A percentile compares a stretch with the other conserved stretches of the same genome.
phyloP scores from a whole-genome alignment of 768 basidiomycete species.

The Neoboletus subvelutipes region DNA sequence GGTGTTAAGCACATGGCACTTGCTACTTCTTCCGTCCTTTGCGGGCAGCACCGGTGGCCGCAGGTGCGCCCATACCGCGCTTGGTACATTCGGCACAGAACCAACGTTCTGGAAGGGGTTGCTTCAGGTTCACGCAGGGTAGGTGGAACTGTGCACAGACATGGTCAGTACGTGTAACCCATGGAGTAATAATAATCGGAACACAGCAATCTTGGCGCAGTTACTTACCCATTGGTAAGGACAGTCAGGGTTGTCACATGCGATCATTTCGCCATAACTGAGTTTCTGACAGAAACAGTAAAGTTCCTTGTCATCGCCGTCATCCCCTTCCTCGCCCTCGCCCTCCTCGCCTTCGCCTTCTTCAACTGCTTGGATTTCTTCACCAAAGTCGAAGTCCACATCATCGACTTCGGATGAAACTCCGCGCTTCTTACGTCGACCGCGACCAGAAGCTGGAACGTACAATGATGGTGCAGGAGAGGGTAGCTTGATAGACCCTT shows the following conservation, averaged over 20 bases:
- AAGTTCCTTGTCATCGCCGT: slow-evolving; percentile 54
- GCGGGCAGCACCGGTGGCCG: slow-evolving; percentile 29
- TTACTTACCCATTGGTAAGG: slow-evolving; percentile 61
- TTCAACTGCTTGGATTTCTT: slow-evolving; percentile 30
- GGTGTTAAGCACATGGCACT: neutral
- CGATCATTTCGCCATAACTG: slow-evolving; percentile 69
- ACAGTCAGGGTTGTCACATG: slow-evolving; percentile 57
- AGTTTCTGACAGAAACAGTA: slow-evolving; percentile 66
- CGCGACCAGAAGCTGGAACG: slow-evolving; percentile 28
- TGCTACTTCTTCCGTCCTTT: slow-evolving; percentile 44
- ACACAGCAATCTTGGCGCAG: neutral
- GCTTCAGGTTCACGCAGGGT: slow-evolving; percentile 56
- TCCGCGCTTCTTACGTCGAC: slow-evolving; percentile 37
- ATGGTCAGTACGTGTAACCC: slow-evolving; percentile 11
- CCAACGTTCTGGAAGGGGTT: slow-evolving; percentile 57
- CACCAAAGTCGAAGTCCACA: slow-evolving; percentile 35
- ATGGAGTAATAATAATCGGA: neutral
- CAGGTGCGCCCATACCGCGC: slow-evolving; percentile 35
- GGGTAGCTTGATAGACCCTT: slow-evolving; percentile 35
- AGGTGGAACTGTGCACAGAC: slow-evolving; percentile 53
- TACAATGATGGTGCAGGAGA: slow-evolving; percentile 36
- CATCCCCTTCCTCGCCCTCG: slow-evolving; percentile 48
- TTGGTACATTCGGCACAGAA: slow-evolving; percentile 56
- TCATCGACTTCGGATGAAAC: slow-evolving; percentile 36
- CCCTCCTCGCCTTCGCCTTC: slow-evolving; percentile 35